Conservation (phyloP, 2,329 filamentous ascomycete species). For the Apiospora saccharicola region DNA sequence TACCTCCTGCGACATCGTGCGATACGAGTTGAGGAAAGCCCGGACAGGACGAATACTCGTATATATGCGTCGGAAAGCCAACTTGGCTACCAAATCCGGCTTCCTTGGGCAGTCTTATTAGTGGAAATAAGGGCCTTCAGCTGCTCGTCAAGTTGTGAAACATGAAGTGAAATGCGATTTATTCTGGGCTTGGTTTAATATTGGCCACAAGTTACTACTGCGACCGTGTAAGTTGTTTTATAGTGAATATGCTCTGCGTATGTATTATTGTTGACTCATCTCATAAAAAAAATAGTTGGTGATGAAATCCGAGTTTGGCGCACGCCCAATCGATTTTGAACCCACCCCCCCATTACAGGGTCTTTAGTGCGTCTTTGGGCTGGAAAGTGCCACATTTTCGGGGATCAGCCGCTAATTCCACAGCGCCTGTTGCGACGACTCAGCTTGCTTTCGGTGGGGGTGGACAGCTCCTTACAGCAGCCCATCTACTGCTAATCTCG, state of each 20-base stretch:
- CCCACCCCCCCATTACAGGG: constrained; percentile 20
- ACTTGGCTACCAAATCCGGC: constrained; percentile 32
- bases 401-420: constrained; percentile 28
- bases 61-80: constrained; percentile 36
- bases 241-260: background rate
- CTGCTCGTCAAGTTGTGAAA: constrained; percentile 1
- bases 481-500: constrained; percentile 6
- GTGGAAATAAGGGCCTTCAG: background rate
- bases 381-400: constrained; percentile 16
- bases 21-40: constrained; percentile 38
- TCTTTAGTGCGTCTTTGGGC: constrained; percentile 13
- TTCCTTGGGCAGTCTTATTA: background rate
- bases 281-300: constrained; percentile 24
- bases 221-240: background rate
- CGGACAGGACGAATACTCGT: constrained; percentile 36
- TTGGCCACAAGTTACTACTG: background rate
- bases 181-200: background rate
- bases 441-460: constrained; percentile 11
- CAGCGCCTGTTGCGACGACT: constrained; percentile 14
- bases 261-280: constrained; percentile 32
- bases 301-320: constrained; percentile 22
- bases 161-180: background rate
- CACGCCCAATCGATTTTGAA: constrained; percentile 23
- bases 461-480: background rate
- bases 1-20: constrained; percentile 42